These are phyloP conservation scores for Ceratonia siliqua DNA, from an alignment of 306 rosid species.

Conservation along the genomic window DNA sequence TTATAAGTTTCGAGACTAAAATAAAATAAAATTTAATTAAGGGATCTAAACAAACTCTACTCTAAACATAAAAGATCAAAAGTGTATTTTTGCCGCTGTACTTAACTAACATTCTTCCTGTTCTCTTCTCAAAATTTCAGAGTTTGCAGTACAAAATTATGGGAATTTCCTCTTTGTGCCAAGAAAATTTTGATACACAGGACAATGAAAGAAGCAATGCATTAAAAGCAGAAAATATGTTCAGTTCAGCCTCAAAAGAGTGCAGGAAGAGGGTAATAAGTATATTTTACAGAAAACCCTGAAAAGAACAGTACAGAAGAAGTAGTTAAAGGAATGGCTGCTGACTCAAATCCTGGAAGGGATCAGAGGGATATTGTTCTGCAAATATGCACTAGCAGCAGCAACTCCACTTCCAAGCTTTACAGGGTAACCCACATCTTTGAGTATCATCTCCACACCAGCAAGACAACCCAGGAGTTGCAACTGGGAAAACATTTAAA, in stretches of 20 bases:
- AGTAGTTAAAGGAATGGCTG: conserved; percentile 35
- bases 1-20: too few relatives aligned
- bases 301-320: conserved; percentile 41
- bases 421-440: conserved; percentile 90
- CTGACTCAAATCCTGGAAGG: conserved; percentile 78
- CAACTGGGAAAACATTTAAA: conserved; percentile 51
- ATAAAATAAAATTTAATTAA: too few relatives aligned
- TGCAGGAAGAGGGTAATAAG: conserved; percentile 34
- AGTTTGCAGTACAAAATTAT: too few relatives aligned
- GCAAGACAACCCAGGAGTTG: conserved; percentile 95
- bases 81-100: too few relatives aligned
- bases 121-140: too few relatives aligned
- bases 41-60: too few relatives aligned
- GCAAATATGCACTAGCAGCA: conserved; percentile 85
- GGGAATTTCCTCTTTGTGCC: background rate
- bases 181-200: background rate
- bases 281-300: conserved; percentile 53
- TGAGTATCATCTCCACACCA: conserved; percentile 97
- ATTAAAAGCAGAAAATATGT: conserved; percentile 36
- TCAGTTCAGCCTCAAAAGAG: conserved; percentile 50
- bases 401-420: conserved; percentile 95
- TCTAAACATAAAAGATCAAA: too few relatives aligned
- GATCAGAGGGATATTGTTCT: conserved; percentile 79
- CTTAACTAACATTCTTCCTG: too few relatives aligned
- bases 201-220: conserved; percentile 34